Evolutionary conservation across 345 rosid genomes (phyloP).

Genomic region (Murraya paniculata): DNA sequence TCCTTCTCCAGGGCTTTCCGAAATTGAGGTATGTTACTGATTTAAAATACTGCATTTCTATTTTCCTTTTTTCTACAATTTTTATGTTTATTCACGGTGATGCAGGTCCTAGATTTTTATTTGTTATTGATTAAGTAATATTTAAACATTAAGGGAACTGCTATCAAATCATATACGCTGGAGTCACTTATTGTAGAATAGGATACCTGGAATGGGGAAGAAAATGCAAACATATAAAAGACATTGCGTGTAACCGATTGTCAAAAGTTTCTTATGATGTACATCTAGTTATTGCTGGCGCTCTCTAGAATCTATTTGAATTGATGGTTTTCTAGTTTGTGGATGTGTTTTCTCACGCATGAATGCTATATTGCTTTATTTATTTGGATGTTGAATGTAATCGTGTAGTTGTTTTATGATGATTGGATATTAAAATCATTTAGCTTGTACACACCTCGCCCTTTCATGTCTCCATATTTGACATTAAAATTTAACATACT

Average conservation of each 20-base stretch:
- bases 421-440: neutral
- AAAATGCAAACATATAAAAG: neutral
- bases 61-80: neutral
- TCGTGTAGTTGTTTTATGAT: neutral
- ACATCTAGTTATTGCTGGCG: neutral
- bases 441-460: neutral
- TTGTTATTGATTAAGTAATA: neutral
- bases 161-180: neutral
- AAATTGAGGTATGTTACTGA: conserved; percentile 59
- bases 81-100: neutral
- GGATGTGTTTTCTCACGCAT: neutral
- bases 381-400: neutral
- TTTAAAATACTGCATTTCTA: neutral
- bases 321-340: neutral
- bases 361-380: neutral
- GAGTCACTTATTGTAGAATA: neutral
- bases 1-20: conserved; percentile 67
- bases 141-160: neutral
- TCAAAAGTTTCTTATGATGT: neutral
- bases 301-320: neutral
- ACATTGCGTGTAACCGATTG: neutral
- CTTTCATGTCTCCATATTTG: neutral
- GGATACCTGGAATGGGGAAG: neutral
- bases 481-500: neutral
- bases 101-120: neutral